Evolutionary conservation across 1,139 yeast species (phyloP), one percentile per base, ranked within the genome.

Genomic region (Dujonia santamariae): DNA sequence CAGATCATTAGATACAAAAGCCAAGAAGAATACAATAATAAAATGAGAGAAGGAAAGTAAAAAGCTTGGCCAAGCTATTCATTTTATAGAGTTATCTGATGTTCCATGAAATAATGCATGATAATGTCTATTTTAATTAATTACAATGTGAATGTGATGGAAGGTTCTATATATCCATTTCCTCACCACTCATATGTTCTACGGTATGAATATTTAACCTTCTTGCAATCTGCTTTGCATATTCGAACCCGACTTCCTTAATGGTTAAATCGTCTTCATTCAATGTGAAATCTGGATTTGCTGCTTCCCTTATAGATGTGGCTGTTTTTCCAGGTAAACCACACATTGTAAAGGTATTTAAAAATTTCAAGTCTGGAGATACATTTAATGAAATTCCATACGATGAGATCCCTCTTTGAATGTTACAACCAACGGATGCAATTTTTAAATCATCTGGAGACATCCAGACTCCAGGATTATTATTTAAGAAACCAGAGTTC

Each of bases 351-450:
- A 85, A 71, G 0, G 72, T 61, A 42, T 86, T 83, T 50, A 90
- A 73, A 59, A 72, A 85, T 30, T 74, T 69, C 36, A 87, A 67
- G 45, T 88, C 87, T 0, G 96, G 90, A 25, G 53, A 47, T 2
- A 86, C 80, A 51, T 94, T 94, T 31, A 94, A 70, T 1, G 94
- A 87, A 11, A 90, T 69, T 0, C 99, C 98, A 59, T 88, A 96
- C 1, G 94, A 80, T 0, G 97, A 86, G 27, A 94, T 73, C 12
- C 86, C 81, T 40, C 96, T 65, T 43, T 88, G 81, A 14, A 92
- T 81, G 49, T 88, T 88, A 33, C 92, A 76, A 0, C 98, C 98
- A 8, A 94, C 77, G 13, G 97, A 86, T 0, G 96, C 92, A 26
- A 94, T 82, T 53, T 94, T 94, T 23, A 66, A 56, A 33, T 68